Percentiles rank a stretch among this genome's conserved stretches.
Evolutionary conservation across 305 asterid species (phyloP).

Genomic region (Plantago coronopus): DNA sequence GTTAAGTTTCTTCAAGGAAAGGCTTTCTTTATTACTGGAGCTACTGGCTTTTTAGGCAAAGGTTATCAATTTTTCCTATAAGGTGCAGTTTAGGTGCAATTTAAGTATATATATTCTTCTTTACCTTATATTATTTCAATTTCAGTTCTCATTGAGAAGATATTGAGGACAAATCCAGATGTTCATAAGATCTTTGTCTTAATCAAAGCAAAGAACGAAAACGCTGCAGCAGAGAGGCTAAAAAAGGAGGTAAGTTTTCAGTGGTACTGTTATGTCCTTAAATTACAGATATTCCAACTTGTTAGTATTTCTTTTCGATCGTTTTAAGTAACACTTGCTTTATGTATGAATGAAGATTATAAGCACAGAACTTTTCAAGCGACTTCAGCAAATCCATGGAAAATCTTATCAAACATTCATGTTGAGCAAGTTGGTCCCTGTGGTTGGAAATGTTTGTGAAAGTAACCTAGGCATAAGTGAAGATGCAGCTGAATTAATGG

Average conservation of each 20-base stretch:
- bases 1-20: constrained; percentile 58
- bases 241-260: constrained; percentile 59
- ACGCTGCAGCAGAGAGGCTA: constrained; percentile 66
- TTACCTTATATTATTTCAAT: constrained; percentile 6
- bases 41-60: constrained; percentile 85
- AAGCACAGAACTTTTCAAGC: constrained; percentile 68
- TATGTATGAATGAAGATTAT: constrained; percentile 42
- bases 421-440: constrained; percentile 84
- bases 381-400: constrained; percentile 74
- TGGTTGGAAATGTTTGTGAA: constrained; percentile 82
- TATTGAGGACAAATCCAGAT: constrained; percentile 83
- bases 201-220: constrained; percentile 78
- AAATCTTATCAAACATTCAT: constrained; percentile 75
- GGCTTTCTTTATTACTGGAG: constrained; percentile 66
- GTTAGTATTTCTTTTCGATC: not conserved
- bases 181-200: constrained; percentile 64
- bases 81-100: not conserved
- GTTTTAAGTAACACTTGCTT: not conserved
- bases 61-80: constrained; percentile 29
- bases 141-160: constrained; percentile 88
- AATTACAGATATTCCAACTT: not conserved
- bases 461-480: constrained; percentile 62
- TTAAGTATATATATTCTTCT: not conserved
- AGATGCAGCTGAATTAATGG: constrained; percentile 45
- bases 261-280: not conserved